These are phyloP conservation scores for Raphanus sativus DNA, from an alignment of 345 rosid genomes.

Conservation along the genomic window DNA sequence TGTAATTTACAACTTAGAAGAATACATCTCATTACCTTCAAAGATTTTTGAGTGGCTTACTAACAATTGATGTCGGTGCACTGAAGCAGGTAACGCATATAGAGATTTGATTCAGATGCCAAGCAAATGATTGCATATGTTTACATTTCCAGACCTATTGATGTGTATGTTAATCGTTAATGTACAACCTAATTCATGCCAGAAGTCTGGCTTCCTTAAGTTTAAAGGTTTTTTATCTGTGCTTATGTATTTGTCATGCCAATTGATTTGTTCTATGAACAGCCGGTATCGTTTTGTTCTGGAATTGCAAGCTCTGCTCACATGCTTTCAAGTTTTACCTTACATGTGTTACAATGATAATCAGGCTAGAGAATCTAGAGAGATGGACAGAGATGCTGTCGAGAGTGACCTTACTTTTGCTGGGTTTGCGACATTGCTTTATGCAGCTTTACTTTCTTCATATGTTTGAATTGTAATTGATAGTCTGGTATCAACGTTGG, in stretches of 20 bases:
- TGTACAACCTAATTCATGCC: background rate
- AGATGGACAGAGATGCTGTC: slow-evolving; percentile 84
- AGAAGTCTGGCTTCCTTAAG: slow-evolving; percentile 1
- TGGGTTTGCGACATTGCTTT: slow-evolving; percentile 91
- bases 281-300: slow-evolving; percentile 2
- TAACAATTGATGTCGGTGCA: too few species aligned
- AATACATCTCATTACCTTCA: background rate
- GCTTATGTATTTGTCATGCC: background rate
- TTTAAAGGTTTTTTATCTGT: background rate
- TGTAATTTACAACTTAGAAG: background rate
- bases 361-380: slow-evolving; percentile 96
- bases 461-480: background rate
- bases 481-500: slow-evolving; percentile 8
- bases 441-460: slow-evolving; percentile 10
- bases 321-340: too few species aligned
- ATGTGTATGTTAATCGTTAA: background rate
- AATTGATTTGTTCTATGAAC: background rate
- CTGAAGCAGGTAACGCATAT: too few species aligned
- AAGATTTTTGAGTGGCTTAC: slow-evolving; percentile 1
- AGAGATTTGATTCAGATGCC: too few species aligned
- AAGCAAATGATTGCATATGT: too few species aligned
- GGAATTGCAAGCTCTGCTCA: slow-evolving; percentile 3
- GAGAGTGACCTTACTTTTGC: slow-evolving; percentile 92
- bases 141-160: background rate
- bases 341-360: slow-evolving; percentile 20